Evolutionary conservation across 371 early-diverging fungal genomes (phyloP), one percentile per base, ranked within the genome.

Genomic region (Apophysomyces sp.): DNA sequence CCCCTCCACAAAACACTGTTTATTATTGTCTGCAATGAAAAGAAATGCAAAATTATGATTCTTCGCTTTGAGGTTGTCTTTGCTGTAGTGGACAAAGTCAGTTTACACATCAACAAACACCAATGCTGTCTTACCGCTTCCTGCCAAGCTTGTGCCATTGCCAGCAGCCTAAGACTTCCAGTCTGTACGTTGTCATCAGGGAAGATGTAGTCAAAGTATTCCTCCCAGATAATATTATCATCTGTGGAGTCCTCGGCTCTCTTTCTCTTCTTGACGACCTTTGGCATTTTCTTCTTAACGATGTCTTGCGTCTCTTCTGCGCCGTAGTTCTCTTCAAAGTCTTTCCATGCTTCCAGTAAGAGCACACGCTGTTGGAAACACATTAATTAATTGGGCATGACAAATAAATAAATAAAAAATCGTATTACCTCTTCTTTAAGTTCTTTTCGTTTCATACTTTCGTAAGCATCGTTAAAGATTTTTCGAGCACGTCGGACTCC

Each of bases 171-270:
- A 69, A 95, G 85, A 63, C 88, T 90, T 12, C 94, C 88, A 56
- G 85, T 86, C 57, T 95, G 91, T 7, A 81, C 84, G 65, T 78
- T 67, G 53, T 98, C 98, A 65, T 97, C 98, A 16, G 98, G 98
- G 83, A 96, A 98, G 61, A 97, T 89, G 80, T 97, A 98, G 60
- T 98, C 98, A 79, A 89, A 93, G 89, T 95, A 98, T 82, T 98
- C 98, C 71, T 98, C 98, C 90, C 90, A 87, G 29, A 88, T 78
- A 29, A 84, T 77, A 49, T 86, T 87, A 13, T 80, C 87, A n/a
- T 77, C 82, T 21, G 72, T 76, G 26, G 85, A 86, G 28, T 86
- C 86, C 3, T 74, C 77, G 15, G 82, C 80, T 75, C 83, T 65
- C 72, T 85, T 80, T 69, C 95, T 87, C 76, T 90, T 93, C 76